Evolutionary conservation across 257 asterid species (phyloP), one percentile per base, ranked within the genome.

Genomic region (Mentha longifolia): DNA sequence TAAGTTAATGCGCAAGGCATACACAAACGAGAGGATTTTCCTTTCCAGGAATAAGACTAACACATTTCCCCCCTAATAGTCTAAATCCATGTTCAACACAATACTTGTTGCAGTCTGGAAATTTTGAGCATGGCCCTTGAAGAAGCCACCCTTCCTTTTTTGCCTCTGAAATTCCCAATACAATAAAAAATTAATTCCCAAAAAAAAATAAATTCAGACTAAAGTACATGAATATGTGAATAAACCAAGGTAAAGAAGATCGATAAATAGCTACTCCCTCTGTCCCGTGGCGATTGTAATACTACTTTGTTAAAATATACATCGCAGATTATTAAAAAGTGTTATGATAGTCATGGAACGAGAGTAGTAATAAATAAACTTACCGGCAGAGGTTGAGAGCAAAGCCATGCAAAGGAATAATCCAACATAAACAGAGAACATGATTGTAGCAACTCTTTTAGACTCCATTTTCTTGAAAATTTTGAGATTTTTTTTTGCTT

Each of bases 81-180:
- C 55, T 55, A 64, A 0, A 64, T 64, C 69, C 69, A 13, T 6
- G 6, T 22, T 64, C 22, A 22, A 43, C 56, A 22, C 69, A 64
- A 8, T 64, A 3, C 0, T 64, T 20, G 20, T 64, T 64, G 69
- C 69, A 64, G 22, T 64, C 14, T 7, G 69, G 41, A 25, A 6
- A 42, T 0, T 22, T 22, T 43, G 69, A 22, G 69, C 69, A 64
- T 22, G 69, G 69, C 55, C 69, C 69, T 64, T 43, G 69, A 42
- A 64, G 13, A 41, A 42, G 1, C 39, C 11, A 2, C 41, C 19
- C 20, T 14, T 3, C 68, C 4, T 5, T 12, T 28, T 0, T 39
- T 15, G 47, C 30, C 47, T 0, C 65, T 60, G 65, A 35, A n/a
- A n/a, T 15, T 35, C 6, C 46, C 30, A n/a, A n/a, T 7, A 61